Evolutionary conservation across 2,329 filamentous ascomycete species (phyloP).

Genomic region (Amylocarpus encephaloides): DNA sequence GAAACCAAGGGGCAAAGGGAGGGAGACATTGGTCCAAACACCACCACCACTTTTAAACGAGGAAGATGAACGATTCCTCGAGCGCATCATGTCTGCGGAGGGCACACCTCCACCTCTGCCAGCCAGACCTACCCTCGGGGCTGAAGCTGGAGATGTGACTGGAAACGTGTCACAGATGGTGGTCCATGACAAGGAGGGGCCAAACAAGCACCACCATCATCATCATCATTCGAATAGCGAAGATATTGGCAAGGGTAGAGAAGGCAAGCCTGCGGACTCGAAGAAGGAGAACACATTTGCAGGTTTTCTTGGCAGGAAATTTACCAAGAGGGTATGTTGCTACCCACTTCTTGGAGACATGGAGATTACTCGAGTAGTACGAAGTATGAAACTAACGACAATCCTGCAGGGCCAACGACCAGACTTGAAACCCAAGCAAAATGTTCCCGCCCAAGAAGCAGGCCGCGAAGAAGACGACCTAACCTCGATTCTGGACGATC

Average conservation of each 20-base stretch:
- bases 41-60: constrained; percentile 43
- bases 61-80: constrained; percentile 54
- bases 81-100: constrained; percentile 45
- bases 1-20: constrained; percentile 35
- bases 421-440: constrained; percentile 35
- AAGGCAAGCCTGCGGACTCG: constrained; percentile 26
- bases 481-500: constrained; percentile 68
- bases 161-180: constrained; percentile 30
- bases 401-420: constrained; percentile 26
- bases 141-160: constrained; percentile 22
- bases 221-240: background rate
- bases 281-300: constrained; percentile 35
- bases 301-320: constrained; percentile 31
- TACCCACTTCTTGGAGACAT: too few species aligned
- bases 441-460: constrained; percentile 34
- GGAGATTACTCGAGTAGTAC: too few species aligned
- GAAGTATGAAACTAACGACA: constrained; percentile 24
- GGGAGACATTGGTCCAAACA: constrained; percentile 13
- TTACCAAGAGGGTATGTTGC: constrained; percentile 18
- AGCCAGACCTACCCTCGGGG: constrained; percentile 17
- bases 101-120: constrained; percentile 49
- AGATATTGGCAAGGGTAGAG: constrained; percentile 22
- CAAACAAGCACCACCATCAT: background rate
- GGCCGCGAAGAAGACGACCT: constrained; percentile 63
- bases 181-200: constrained; percentile 36